Conservation (phyloP, 139 green algal species). For the Zygnema circumcarinatum region DNA sequence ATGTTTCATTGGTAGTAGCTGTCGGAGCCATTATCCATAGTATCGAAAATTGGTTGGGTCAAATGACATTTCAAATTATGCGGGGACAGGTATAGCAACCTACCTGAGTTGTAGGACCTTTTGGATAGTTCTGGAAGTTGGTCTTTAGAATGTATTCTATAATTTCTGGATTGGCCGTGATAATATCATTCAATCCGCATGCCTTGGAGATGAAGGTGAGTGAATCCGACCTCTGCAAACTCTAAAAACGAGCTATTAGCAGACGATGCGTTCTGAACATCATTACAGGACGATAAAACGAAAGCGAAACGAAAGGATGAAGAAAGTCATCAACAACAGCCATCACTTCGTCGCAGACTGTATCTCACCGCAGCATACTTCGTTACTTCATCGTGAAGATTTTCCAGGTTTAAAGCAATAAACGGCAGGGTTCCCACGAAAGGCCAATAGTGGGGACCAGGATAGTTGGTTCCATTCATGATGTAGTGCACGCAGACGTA, state of each 20-base stretch:
- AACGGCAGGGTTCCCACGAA: not conserved
- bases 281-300: not conserved
- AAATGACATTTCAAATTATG: not conserved
- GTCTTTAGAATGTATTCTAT: conserved; percentile 46
- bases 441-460: not conserved
- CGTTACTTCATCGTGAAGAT: not conserved
- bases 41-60: not conserved
- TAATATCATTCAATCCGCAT: conserved; percentile 1
- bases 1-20: too few species aligned
- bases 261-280: not conserved
- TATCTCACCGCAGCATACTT: not conserved
- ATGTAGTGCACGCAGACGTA: too few species aligned
- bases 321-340: too few species aligned
- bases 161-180: conserved; percentile 26
- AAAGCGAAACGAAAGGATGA: too few species aligned
- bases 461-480: too few species aligned
- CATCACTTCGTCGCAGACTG: not conserved
- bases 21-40: too few species aligned
- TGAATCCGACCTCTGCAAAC: not conserved
- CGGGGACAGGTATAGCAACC: too few species aligned
- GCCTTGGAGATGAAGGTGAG: not conserved
- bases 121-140: conserved; percentile 49
- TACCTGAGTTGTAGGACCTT: conserved; percentile 43
- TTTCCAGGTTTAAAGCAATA: not conserved
- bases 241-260: not conserved